These are phyloP conservation scores for Paecilomyces formosus DNA, from an alignment of 2,329 filamentous ascomycete species.

Conservation along the genomic window DNA sequence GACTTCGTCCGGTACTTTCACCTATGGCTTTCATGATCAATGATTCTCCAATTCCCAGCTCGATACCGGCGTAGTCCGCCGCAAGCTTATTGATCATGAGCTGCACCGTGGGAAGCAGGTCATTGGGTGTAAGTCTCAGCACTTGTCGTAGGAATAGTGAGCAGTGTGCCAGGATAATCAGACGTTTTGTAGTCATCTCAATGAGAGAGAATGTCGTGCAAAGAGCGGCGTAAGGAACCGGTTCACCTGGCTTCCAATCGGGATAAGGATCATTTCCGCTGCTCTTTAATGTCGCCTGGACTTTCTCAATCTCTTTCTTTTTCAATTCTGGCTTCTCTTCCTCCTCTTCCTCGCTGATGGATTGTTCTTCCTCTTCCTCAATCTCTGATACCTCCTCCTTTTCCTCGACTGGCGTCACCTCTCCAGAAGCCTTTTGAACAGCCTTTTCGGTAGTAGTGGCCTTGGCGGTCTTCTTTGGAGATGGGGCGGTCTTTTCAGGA, in stretches of 20 bases:
- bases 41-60: constrained; percentile 96
- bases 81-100: constrained; percentile 98
- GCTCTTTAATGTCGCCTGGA: constrained; percentile 66
- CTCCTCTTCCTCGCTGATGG: constrained; percentile 47
- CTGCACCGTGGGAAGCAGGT: constrained; percentile 79
- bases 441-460: constrained; percentile 12
- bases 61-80: constrained; percentile 91
- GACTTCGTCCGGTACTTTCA: constrained; percentile 80
- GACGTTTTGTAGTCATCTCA: constrained; percentile 86
- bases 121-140: constrained; percentile 78
- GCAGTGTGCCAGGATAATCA: constrained; percentile 83
- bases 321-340: constrained; percentile 63
- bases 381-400: constrained; percentile 25
- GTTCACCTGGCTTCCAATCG: constrained; percentile 83
- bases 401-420: constrained; percentile 31
- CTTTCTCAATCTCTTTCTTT: constrained; percentile 69
- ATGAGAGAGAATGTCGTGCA: constrained; percentile 92
- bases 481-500: constrained; percentile 12
- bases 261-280: constrained; percentile 76
- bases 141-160: constrained; percentile 89
- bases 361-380: constrained; percentile 26
- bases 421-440: constrained; percentile 37
- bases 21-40: constrained; percentile 98
- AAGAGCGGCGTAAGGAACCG: constrained; percentile 88
- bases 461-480: constrained; percentile 11